A percentile compares a stretch with the other conserved stretches of the same genome.
phyloP scores from a whole-genome alignment of 805 yeast species.

The Metschnikowia arizonensis region DNA sequence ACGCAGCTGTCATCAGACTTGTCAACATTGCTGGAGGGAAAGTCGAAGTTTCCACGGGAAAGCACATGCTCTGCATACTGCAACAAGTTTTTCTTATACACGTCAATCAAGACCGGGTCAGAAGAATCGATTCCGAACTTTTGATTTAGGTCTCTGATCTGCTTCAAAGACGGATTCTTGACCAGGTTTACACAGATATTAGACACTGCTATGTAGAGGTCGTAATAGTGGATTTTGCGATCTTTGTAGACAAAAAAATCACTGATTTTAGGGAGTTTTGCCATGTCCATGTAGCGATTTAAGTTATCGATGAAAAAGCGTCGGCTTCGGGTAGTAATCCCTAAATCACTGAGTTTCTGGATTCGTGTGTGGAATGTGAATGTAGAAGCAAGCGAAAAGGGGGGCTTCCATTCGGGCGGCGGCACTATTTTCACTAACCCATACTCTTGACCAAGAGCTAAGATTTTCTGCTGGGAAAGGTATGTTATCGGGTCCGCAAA shows the following conservation, averaged over 20 bases:
- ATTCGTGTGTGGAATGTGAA: slow-evolving; percentile 65
- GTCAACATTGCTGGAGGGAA: slow-evolving; percentile 33
- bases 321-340: slow-evolving; percentile 58
- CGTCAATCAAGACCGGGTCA: slow-evolving; percentile 19
- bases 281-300: slow-evolving; percentile 52
- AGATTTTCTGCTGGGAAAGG: slow-evolving; percentile 38
- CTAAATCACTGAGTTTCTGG: slow-evolving; percentile 64
- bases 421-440: slow-evolving; percentile 55
- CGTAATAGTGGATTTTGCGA: slow-evolving; percentile 32
- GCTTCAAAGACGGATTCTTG: slow-evolving; percentile 10
- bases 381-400: slow-evolving; percentile 48
- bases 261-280: slow-evolving; percentile 23
- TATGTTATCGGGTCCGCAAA: slow-evolving; percentile 49
- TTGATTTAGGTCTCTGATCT: slow-evolving; percentile 24
- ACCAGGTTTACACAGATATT: slow-evolving; percentile 11
- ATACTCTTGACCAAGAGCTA: slow-evolving; percentile 40
- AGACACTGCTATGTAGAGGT: slow-evolving; percentile 34
- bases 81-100: slow-evolving; percentile 24
- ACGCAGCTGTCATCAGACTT: slow-evolving; percentile 31
- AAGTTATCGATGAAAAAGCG: slow-evolving; percentile 59
- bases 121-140: slow-evolving; percentile 21
- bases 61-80: slow-evolving; percentile 33
- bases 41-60: slow-evolving; percentile 25
- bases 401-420: slow-evolving; percentile 51
- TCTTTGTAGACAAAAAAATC: slow-evolving; percentile 20